Base-by-base conservation (phyloP, 2,329 filamentous ascomycete species). In the Pyrenochaeta sp. region DNA sequence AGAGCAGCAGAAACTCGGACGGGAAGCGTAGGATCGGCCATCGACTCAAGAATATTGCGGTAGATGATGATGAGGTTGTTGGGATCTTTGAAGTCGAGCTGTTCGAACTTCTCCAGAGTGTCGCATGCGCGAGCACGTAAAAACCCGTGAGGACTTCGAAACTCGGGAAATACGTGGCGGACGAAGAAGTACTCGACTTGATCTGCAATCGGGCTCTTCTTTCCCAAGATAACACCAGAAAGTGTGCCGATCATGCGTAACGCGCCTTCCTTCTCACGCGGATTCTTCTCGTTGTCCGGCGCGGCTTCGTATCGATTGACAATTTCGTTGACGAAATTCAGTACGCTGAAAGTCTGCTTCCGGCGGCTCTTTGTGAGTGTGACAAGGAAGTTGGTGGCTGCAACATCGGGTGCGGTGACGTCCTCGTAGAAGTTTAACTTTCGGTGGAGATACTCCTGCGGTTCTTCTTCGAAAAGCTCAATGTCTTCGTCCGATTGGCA, bases 181-280 rank as follows among this genome's bases (percentile, higher is more conserved):
- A 98, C 94, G 67, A 99, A 91, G 84, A 99, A 99, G 79, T 97
- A 97, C 79, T 99, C 95, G 56, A 98, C 93, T 78, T 98, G 93
- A 73, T 97, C 91, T 36, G 94, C 95, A 66, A 99, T 97, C 1
- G 95, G 95, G 73, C 93, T 97, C 85, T 98, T 98, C 85, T 98
- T 99, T 68, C 93, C 92, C 36, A 99, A 84, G 48, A 99, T 96
- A 51, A 99, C 94, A 32, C 92, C 91, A 0, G 95, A 92, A 46
- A 99, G 83, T 0, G 94, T 97, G 27, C 93, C 95, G 73, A 99
- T 98, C 92, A 99, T 98, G 61, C 95, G 87, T 73, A 99, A 80
- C 47, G 95, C 95, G 72, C 95, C 95, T 78, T 99, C 95, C 83
- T 99, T 99, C 76, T 95, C 92, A 52, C 96, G 85, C 58, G 96